Base-by-base conservation (phyloP, 371 early-diverging fungal genomes). In the Mortierella sp. region DNA sequence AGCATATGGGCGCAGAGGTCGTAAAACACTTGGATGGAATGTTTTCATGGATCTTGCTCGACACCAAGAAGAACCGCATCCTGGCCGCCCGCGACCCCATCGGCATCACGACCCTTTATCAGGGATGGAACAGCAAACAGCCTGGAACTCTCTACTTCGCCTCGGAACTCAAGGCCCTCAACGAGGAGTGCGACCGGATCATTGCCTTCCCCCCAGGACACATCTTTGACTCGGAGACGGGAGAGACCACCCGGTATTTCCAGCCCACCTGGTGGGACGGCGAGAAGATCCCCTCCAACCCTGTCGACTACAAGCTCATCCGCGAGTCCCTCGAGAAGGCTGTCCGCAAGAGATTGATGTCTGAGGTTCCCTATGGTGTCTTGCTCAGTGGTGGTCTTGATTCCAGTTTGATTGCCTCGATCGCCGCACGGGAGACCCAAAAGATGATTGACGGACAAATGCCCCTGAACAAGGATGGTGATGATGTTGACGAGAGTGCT, bases 361-460 rank as follows among this genome's bases (percentile, higher is more conserved):
- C 94, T 76, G 98, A 99, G 80, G 99, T 98, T 11, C 99, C 98
- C 24, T 98, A 95, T 86, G 99, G 99, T 82, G 99, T 99, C 47
- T 89, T 99, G 73, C 91, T 99, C 61, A 92, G 92, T 64, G 99
- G 99, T 74, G 99, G 99, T 58, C 89, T 99, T 76, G 99, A 99
- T 86, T 97, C 97, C 24, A 93, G 93, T 77, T 89, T 99, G 88
- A 98, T 97, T 80, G 96, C 98, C 39, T 90, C 96, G 64, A 98
- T 99, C 84, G 96, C 97, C 39, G 92, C 92, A 48, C 89, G 99
- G 58, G 94, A 94, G 85, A 89, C 94, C 13, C 89, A 90, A 24
- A 93, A 93, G 87, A 87, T 90, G 58, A 85, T 90, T 66, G 77
- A 76, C 39, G 67, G 63, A 37, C 50, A 73, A 43, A 53, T 31